Conservation (phyloP, 176 grass and related monocot genomes). For the Stipa capillata region DNA sequence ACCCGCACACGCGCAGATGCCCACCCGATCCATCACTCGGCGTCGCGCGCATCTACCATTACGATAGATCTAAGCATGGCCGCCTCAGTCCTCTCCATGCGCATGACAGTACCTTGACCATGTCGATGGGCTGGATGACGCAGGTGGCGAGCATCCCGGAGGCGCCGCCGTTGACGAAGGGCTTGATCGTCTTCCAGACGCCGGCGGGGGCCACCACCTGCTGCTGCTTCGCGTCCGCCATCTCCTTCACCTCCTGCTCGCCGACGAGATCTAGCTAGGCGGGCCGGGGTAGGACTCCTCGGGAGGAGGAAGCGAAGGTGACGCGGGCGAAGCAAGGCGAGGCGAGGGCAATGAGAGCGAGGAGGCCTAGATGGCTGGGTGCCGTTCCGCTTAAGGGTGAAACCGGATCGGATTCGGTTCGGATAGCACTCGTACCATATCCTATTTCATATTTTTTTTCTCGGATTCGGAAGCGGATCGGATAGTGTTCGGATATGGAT, state of each 20-base stretch:
- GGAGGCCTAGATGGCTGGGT: constrained; percentile 5
- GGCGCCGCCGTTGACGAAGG: constrained; percentile 83
- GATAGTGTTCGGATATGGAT: too few relatives aligned
- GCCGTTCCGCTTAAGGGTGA: too few relatives aligned
- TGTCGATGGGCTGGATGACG: constrained; percentile 97
- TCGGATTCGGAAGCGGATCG: too few relatives aligned
- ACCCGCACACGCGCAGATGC: not conserved
- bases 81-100: not conserved
- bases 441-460: too few relatives aligned
- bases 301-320: not conserved
- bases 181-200: constrained; percentile 84
- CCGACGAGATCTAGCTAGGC: constrained; percentile 6
- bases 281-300: not conserved
- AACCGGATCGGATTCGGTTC: too few relatives aligned
- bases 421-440: too few relatives aligned
- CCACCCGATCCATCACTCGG: not conserved
- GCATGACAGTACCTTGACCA: constrained; percentile 62
- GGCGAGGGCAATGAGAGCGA: not conserved
- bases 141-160: constrained; percentile 97
- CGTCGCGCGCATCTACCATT: not conserved
- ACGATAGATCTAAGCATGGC: not conserved
- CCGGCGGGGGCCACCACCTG: constrained; percentile 32
- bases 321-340: not conserved
- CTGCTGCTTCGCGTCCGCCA: constrained; percentile 68
- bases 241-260: constrained; percentile 12